Percentiles rank a stretch among this genome's conserved stretches.
Evolutionary conservation across 2,329 filamentous ascomycete species (phyloP).

Genomic region (Beauveria rudraprayagi): DNA sequence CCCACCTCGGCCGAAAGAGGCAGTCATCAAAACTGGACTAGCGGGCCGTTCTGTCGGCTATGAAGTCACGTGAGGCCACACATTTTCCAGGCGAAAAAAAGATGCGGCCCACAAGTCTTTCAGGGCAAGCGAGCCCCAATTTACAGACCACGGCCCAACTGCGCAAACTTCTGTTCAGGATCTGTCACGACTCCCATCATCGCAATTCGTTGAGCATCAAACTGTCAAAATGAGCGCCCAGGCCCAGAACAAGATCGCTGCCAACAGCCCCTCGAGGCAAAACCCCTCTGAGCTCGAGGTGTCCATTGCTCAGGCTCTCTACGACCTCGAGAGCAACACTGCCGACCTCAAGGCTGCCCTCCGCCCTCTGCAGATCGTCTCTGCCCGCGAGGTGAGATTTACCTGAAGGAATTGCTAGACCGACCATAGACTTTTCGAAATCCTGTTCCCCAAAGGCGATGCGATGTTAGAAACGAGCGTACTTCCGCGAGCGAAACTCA

Average conservation of each 20-base stretch:
- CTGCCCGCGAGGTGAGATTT: slow-evolving; percentile 94
- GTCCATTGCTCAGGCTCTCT: slow-evolving; percentile 93
- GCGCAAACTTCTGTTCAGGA: slow-evolving; percentile 21
- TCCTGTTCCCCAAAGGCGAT: slow-evolving; percentile 37
- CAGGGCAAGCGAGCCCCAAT: slow-evolving; percentile 34
- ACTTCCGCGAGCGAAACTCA: slow-evolving; percentile 4
- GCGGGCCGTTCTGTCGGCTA: neutral
- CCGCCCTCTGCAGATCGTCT: slow-evolving; percentile 96
- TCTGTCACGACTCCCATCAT: slow-evolving; percentile 21
- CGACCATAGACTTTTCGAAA: slow-evolving; percentile 21
- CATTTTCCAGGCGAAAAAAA: neutral
- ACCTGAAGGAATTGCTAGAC: slow-evolving; percentile 22
- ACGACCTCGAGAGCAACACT: slow-evolving; percentile 99
- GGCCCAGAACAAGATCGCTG: slow-evolving; percentile 95
- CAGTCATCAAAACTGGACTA: neutral
- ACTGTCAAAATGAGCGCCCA: slow-evolving; percentile 54
- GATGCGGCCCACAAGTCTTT: slow-evolving; percentile 3
- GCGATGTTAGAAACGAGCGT: slow-evolving; percentile 5
- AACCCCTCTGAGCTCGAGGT: slow-evolving; percentile 97
- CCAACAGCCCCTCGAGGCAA: slow-evolving; percentile 92
- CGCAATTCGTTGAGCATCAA: slow-evolving; percentile 27
- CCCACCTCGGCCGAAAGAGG: neutral
- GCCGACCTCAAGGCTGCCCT: slow-evolving; percentile 94
- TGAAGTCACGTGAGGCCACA: neutral
- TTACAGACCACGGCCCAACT: slow-evolving; percentile 25